Conservation (phyloP, 257 asterid genomes). For the Plectranthus barbatus region DNA sequence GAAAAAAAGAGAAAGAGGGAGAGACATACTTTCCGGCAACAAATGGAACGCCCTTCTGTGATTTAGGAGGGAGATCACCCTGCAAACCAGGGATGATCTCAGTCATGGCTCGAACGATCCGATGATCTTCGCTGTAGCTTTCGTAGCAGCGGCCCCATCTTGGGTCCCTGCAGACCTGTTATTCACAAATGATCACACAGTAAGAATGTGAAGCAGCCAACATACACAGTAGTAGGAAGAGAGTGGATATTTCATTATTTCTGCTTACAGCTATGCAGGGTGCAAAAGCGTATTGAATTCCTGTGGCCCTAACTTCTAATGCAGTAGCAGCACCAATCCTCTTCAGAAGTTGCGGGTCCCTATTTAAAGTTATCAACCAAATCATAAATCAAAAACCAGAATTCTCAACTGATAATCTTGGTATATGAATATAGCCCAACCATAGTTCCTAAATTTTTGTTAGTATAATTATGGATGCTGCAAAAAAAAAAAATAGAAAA, state of each 20-base stretch:
- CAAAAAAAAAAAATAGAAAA: too few species aligned
- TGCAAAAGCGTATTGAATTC: slow-evolving; percentile 65
- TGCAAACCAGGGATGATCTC: slow-evolving; percentile 88
- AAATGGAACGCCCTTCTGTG: slow-evolving; percentile 49
- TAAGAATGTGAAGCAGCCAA: neutral
- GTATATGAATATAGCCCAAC: neutral
- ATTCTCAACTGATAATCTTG: neutral
- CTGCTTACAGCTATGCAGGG: slow-evolving; percentile 68
- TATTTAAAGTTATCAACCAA: slow-evolving; percentile 10
- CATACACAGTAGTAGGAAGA: neutral
- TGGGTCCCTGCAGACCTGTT: slow-evolving; percentile 87
- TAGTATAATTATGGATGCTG: neutral
- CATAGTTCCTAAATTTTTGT: neutral
- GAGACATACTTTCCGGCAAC: slow-evolving; percentile 61
- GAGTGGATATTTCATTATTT: neutral
- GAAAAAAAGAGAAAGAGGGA: too few species aligned
- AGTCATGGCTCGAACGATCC: slow-evolving; percentile 68
- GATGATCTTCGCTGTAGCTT: slow-evolving; percentile 83
- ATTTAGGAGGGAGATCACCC: slow-evolving; percentile 64
- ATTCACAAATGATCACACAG: neutral
- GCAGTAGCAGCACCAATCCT: slow-evolving; percentile 82
- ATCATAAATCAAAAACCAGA: neutral
- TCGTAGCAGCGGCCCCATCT: slow-evolving; percentile 97
- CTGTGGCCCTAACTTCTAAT: slow-evolving; percentile 72
- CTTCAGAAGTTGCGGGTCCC: slow-evolving; percentile 61